A percentile compares a stretch with the other conserved stretches of the same genome.
phyloP scores from a whole-genome alignment of 176 grass and related monocot species.

The Tillandsia leiboldiana region DNA sequence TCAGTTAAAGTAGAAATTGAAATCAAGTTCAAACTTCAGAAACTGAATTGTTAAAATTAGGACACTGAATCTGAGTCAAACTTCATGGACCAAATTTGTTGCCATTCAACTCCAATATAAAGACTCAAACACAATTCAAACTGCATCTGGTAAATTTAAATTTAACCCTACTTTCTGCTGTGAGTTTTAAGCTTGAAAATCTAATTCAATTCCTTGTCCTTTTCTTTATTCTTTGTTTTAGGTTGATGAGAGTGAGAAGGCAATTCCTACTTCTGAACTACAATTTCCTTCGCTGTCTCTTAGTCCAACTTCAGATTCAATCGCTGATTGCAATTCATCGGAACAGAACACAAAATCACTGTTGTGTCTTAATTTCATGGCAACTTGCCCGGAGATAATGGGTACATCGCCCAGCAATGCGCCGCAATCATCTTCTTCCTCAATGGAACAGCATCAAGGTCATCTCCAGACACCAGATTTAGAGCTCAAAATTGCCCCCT shows the following conservation, averaged over 20 bases:
- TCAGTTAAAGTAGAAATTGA: background rate
- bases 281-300: background rate
- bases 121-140: too few species aligned
- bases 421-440: background rate
- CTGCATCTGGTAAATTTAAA: too few species aligned
- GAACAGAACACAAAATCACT: background rate
- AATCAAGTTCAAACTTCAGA: background rate
- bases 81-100: too few species aligned
- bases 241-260: conserved; percentile 13
- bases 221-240: conserved; percentile 3
- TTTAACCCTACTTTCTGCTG: too few species aligned
- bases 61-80: too few species aligned
- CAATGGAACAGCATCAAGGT: background rate
- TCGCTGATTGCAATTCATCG: background rate
- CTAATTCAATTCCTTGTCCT: too few species aligned
- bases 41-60: background rate
- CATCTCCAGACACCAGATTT: conserved; percentile 2
- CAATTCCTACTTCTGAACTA: background rate
- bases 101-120: too few species aligned
- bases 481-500: conserved; percentile 2
- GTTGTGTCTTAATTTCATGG: too few species aligned
- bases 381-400: too few species aligned
- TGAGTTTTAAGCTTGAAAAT: too few species aligned
- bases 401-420: background rate
- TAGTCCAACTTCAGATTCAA: background rate